Percentiles rank a stretch among this genome's conserved stretches.
phyloP scores from a whole-genome alignment of 768 basidiomycete species.

The Lepiota brunneoincarnata region DNA sequence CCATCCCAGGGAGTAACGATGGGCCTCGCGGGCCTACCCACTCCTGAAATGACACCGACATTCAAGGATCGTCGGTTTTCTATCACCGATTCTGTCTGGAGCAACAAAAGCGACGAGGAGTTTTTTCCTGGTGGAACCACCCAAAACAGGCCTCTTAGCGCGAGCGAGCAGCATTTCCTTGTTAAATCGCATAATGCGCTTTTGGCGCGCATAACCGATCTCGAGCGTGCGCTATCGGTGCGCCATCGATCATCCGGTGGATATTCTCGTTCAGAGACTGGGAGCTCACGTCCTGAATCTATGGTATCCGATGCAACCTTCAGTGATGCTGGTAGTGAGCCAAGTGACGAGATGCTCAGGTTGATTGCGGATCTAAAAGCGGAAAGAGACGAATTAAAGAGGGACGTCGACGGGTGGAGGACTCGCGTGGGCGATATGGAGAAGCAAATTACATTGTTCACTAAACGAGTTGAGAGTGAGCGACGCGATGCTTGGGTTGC shows the following conservation, averaged over 20 bases:
- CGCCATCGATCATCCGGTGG: slow-evolving; percentile 33
- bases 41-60: slow-evolving; percentile 74
- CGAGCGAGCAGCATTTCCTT: slow-evolving; percentile 82
- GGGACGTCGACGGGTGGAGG: slow-evolving; percentile 88
- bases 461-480: slow-evolving; percentile 72
- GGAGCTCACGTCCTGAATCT: slow-evolving; percentile 50
- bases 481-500: slow-evolving; percentile 82
- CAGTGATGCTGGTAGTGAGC: slow-evolving; percentile 41
- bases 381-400: slow-evolving; percentile 86
- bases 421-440: slow-evolving; percentile 75
- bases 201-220: slow-evolving; percentile 75
- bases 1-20: slow-evolving; percentile 39
- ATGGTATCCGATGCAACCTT: slow-evolving; percentile 41
- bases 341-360: slow-evolving; percentile 76
- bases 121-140: slow-evolving; percentile 39
- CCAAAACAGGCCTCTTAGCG: slow-evolving; percentile 54
- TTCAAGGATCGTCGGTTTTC: slow-evolving; percentile 31
- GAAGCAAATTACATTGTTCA: slow-evolving; percentile 60
- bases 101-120: slow-evolving; percentile 39
- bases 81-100: slow-evolving; percentile 24
- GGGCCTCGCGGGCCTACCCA: slow-evolving; percentile 51
- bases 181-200: slow-evolving; percentile 82
- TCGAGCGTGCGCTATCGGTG: slow-evolving; percentile 66
- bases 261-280: slow-evolving; percentile 27
- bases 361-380: slow-evolving; percentile 77